A percentile compares a stretch with the other conserved stretches of the same genome.
phyloP scores from a whole-genome alignment of 2,329 filamentous ascomycete genomes.

The Lasiodiplodia theobromae region DNA sequence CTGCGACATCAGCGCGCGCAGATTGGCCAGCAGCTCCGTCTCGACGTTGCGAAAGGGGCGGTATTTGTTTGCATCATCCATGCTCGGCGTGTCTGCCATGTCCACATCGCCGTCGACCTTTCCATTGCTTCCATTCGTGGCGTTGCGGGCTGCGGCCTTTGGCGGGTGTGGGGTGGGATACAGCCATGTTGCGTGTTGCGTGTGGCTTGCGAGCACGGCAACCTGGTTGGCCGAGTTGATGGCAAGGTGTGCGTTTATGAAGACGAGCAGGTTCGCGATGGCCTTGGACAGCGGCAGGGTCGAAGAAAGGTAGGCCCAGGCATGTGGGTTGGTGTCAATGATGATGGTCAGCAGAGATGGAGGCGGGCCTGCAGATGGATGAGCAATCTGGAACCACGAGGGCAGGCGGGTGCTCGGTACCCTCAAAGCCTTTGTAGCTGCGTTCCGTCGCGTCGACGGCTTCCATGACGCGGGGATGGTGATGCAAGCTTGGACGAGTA shows the following conservation, averaged over 20 bases:
- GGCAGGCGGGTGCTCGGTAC: slow-evolving; percentile 35
- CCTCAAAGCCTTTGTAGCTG: slow-evolving; percentile 47
- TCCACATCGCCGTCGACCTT: slow-evolving; percentile 19
- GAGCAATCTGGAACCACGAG: not conserved
- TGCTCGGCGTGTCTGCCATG: slow-evolving; percentile 33
- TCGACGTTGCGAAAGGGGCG: slow-evolving; percentile 90
- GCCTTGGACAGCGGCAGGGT: slow-evolving; percentile 82
- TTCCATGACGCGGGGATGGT: slow-evolving; percentile 60
- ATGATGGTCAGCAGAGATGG: slow-evolving; percentile 90
- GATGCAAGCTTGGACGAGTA: slow-evolving; percentile 14
- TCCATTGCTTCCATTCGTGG: slow-evolving; percentile 10
- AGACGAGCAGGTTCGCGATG: slow-evolving; percentile 89
- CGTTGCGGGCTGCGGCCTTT: not conserved
- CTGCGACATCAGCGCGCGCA: slow-evolving; percentile 73
- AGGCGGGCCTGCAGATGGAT: slow-evolving; percentile 54
- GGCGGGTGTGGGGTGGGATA: slow-evolving; percentile 68
- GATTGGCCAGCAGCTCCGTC: slow-evolving; percentile 75
- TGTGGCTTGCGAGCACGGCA: slow-evolving; percentile 88
- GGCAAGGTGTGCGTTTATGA: slow-evolving; percentile 94
- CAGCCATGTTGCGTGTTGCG: slow-evolving; percentile 85
- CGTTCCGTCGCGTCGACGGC: slow-evolving; percentile 66
- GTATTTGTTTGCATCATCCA: slow-evolving; percentile 81
- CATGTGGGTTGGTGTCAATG: slow-evolving; percentile 94
- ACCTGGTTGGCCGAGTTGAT: slow-evolving; percentile 94
- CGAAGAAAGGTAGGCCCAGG: slow-evolving; percentile 81